Conservation (phyloP, 352 stramenopile genomes). For the Phytopythium mirpurense region DNA sequence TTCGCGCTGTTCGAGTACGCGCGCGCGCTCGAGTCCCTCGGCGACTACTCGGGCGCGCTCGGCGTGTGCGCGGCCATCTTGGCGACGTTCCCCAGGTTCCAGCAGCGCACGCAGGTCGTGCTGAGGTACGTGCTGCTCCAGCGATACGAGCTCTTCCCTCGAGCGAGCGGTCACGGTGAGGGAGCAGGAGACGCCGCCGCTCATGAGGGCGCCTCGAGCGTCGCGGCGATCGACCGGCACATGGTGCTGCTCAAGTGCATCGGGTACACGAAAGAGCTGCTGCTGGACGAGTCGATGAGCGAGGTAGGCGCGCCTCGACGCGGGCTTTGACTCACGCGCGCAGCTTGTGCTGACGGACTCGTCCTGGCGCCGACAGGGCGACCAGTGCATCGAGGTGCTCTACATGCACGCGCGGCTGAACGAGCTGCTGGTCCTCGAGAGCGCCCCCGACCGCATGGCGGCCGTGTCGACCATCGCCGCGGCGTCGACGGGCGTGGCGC, state of each 20-base stretch:
- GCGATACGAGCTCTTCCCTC: constrained; percentile 41
- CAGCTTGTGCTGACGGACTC: too few species aligned
- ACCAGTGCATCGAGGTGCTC: constrained; percentile 37
- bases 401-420: constrained; percentile 62
- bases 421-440: constrained; percentile 37
- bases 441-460: constrained; percentile 1
- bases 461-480: constrained; percentile 1
- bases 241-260: constrained; percentile 39
- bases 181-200: too few species aligned
- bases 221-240: constrained; percentile 8
- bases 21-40: constrained; percentile 42
- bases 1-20: constrained; percentile 47
- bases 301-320: constrained; percentile 11
- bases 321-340: too few species aligned
- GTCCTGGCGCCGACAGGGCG: constrained; percentile 2
- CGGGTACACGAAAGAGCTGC: constrained; percentile 40
- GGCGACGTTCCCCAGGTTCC: constrained; percentile 48
- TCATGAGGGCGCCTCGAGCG: background rate
- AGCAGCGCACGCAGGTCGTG: constrained; percentile 28
- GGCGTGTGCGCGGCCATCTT: constrained; percentile 44
- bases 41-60: constrained; percentile 39
- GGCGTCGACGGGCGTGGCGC: constrained; percentile 5
- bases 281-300: constrained; percentile 32
- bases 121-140: constrained; percentile 53
- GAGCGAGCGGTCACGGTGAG: too few species aligned